A percentile compares a stretch with the other conserved stretches of the same genome.
Conservation (phyloP, 2,329 filamentous ascomycete species). For the Epichloe gansuensis region DNA sequence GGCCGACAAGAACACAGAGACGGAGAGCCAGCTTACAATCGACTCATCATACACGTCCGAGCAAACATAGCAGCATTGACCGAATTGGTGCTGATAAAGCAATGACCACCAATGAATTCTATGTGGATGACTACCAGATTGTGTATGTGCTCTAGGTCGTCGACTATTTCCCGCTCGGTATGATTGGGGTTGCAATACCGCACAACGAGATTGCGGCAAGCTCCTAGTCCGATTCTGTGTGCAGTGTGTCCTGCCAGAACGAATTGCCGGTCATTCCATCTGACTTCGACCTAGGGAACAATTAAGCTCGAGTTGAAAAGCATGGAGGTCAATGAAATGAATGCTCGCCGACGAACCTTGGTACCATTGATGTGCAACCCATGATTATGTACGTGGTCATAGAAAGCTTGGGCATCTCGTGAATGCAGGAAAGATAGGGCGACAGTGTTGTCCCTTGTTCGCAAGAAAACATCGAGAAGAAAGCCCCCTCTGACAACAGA, state of each 20-base stretch:
- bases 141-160: conserved; percentile 73
- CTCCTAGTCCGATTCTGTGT: conserved; percentile 50
- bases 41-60: conserved; percentile 63
- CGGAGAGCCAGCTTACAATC: conserved; percentile 27
- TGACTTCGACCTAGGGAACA: conserved; percentile 45
- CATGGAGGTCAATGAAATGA: not conserved
- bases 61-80: conserved; percentile 65
- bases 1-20: not conserved
- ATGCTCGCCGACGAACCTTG: conserved; percentile 25
- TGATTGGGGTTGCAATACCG: conserved; percentile 42
- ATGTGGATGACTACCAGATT: conserved; percentile 60
- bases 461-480: conserved; percentile 55
- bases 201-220: conserved; percentile 63
- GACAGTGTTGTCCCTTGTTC: conserved; percentile 43
- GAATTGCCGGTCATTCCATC: conserved; percentile 62
- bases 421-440: conserved; percentile 58
- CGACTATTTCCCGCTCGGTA: conserved; percentile 51
- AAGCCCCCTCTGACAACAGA: conserved; percentile 58
- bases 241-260: conserved; percentile 48
- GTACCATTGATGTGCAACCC: conserved; percentile 58
- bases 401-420: conserved; percentile 49
- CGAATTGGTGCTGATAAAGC: conserved; percentile 63
- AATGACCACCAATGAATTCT: conserved; percentile 43
- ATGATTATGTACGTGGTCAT: conserved; percentile 48
- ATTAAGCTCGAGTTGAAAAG: not conserved